phyloP scores from a whole-genome alignment of 2,329 filamentous ascomycete genomes.

The Colletotrichum euphorbiae region DNA sequence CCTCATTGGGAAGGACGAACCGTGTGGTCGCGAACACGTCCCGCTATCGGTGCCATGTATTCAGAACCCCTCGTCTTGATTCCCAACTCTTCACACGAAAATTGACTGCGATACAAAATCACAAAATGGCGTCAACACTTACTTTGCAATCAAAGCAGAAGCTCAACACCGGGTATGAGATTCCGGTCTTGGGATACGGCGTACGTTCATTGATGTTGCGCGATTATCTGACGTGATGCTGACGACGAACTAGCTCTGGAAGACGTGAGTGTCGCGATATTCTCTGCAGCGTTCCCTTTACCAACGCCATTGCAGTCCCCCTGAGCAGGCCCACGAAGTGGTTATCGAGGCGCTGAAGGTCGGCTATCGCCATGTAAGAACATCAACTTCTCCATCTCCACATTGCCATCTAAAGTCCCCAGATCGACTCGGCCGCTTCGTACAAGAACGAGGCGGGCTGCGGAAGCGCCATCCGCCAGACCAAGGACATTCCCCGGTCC shows the following conservation, averaged over 20 bases:
- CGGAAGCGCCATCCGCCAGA: slow-evolving; percentile 56
- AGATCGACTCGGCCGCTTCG: slow-evolving; percentile 65
- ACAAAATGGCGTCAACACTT: slow-evolving; percentile 57
- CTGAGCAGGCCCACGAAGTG: slow-evolving; percentile 51
- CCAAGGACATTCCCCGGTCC: slow-evolving; percentile 56
- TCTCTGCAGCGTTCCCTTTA: neutral
- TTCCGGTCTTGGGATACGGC: slow-evolving; percentile 66
- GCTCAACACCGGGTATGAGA: slow-evolving; percentile 65
- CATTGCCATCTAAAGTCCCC: slow-evolving; percentile 1
- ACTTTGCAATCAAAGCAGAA: slow-evolving; percentile 61
- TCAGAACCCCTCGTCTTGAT: neutral
- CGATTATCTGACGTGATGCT: slow-evolving; percentile 33
- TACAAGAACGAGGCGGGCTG: slow-evolving; percentile 64
- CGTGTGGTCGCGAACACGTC: neutral
- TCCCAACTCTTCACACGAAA: neutral
- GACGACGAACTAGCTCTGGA: slow-evolving; percentile 57
- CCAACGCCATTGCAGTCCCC: slow-evolving; percentile 44
- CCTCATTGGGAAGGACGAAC: slow-evolving; percentile 9
- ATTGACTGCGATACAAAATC: neutral
- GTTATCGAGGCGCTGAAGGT: slow-evolving; percentile 59
- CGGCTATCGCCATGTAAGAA: slow-evolving; percentile 65
- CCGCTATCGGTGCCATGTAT: neutral
- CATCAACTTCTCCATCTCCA: neutral
- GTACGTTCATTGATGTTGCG: slow-evolving; percentile 51
- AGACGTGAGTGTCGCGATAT: slow-evolving; percentile 55